Percentiles rank a stretch among this genome's conserved stretches.
Evolutionary conservation across 164 flowering plant species (phyloP).

Genomic region (Chimonanthus salicifolius): DNA sequence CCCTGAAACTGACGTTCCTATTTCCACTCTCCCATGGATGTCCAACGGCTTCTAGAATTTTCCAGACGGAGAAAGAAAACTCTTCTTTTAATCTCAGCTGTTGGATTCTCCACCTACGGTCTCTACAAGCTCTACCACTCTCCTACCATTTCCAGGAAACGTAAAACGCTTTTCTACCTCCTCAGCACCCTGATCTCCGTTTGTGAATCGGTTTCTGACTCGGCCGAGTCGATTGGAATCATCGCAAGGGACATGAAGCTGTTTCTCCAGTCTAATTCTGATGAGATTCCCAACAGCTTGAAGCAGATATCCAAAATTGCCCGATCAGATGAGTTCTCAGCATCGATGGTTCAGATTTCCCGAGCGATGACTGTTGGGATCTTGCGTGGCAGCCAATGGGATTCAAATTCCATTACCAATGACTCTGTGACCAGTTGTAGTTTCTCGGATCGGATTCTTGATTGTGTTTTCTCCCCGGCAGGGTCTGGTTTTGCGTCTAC

Average conservation of each 20-base stretch:
- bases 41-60: slow-evolving; percentile 33
- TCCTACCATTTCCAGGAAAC: slow-evolving; percentile 52
- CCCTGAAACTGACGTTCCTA: too few species aligned
- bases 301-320: slow-evolving; percentile 77
- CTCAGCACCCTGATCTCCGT: slow-evolving; percentile 44
- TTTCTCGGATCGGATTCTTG: slow-evolving; percentile 48
- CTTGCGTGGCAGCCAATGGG: slow-evolving; percentile 40
- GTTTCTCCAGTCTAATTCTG: slow-evolving; percentile 71
- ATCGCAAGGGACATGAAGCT: slow-evolving; percentile 67
- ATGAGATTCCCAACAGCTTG: slow-evolving; percentile 70
- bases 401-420: slow-evolving; percentile 4
- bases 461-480: slow-evolving; percentile 52
- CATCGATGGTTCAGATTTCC: slow-evolving; percentile 38
- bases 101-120: slow-evolving; percentile 65
- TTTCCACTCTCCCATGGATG: slow-evolving; percentile 32
- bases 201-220: slow-evolving; percentile 63
- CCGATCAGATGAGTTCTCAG: slow-evolving; percentile 53
- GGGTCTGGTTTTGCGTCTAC: slow-evolving; percentile 88
- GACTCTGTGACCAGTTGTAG: slow-evolving; percentile 14
- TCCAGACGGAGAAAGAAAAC: slow-evolving; percentile 48
- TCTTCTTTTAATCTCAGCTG: slow-evolving; percentile 43
- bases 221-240: slow-evolving; percentile 57
- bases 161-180: slow-evolving; percentile 44
- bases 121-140: slow-evolving; percentile 56
- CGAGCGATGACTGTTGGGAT: slow-evolving; percentile 66